Evolutionary conservation across 768 basidiomycete species (phyloP).

Genomic region (Serendipita sp.): DNA sequence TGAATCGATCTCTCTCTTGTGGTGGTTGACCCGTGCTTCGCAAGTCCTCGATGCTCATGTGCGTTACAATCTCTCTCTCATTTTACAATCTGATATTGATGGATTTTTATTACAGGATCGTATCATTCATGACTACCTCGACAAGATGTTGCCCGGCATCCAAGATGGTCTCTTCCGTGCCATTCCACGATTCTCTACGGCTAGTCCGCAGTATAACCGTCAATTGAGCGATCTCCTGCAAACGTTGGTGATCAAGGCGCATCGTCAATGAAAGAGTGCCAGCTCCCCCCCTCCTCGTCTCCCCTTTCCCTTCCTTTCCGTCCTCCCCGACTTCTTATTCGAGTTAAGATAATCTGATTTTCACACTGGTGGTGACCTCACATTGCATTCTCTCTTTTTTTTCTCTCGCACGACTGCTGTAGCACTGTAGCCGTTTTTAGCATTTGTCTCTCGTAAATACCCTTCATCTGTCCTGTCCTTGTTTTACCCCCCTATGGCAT

Average conservation of each 20-base stretch:
- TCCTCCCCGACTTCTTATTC: not conserved
- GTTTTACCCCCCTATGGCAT: too few species aligned
- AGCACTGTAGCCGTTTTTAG: slow-evolving; percentile 1
- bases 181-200: not conserved
- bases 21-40: not conserved
- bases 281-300: not conserved
- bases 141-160: slow-evolving; percentile 3
- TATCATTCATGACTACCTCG: slow-evolving; percentile 3
- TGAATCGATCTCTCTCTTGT: slow-evolving; percentile 5
- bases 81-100: not conserved
- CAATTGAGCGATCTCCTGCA: slow-evolving; percentile 3
- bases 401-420: slow-evolving; percentile 2
- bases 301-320: not conserved
- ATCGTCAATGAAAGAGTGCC: not conserved
- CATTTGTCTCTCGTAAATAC: too few species aligned
- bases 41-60: slow-evolving; percentile 6
- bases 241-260: slow-evolving; percentile 5
- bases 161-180: slow-evolving; percentile 4
- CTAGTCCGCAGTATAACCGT: not conserved
- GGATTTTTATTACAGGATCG: not conserved
- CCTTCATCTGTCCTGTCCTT: too few species aligned
- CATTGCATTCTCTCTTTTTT: not conserved
- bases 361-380: slow-evolving; percentile 1
- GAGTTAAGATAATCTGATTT: not conserved
- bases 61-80: not conserved